Evolutionary conservation across 2,329 filamentous ascomycete genomes (phyloP), one percentile per base, ranked within the genome.

Genomic region (Apiospora aurea): DNA sequence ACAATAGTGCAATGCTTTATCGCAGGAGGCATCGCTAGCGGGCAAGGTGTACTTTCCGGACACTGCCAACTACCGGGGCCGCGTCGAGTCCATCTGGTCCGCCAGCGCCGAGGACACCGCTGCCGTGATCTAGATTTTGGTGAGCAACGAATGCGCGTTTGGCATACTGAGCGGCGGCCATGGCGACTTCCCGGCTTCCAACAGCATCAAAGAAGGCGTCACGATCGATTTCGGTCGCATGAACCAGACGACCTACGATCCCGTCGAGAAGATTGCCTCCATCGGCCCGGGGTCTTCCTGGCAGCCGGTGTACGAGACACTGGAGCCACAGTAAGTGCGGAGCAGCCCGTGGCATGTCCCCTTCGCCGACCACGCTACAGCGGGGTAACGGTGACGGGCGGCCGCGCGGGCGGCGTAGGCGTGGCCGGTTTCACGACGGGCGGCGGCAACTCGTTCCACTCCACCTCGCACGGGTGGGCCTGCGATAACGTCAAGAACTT

Each of bases 401-500:
- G 77, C 11, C 75, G 78, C 13, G 73, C 75, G 24, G 71, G 72
- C 14, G 70, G 69, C 18, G 77, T 80, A 14, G 78, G 77, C 21
- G 77, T 80, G 26, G 75, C 70, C 14, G 78, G 77, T 41, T 78
- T 80, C 47, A 69, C 76, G 11, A 72, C 74, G 0, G 78, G 78
- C 2, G 77, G 78, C n/a, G 78, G 78, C 21, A 75, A 76, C 47
- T 74, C 73, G 3, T 76, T 76, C 68, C 74, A 75, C 68, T 73
- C 74, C 14, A 71, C 61, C 8, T 78, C 79, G 0, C 77, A 82
- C 51, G 86, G 86, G 2, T 83, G 83, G 71, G 82, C 79, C 26
- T 85, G 83, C 70, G 86, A 86, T 71, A 84, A 82, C 46, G 81
- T 87, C 1, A 71, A 80, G 53, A 82, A 80, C 69, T 85, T 79